These are phyloP conservation scores for Somion occarium DNA, from an alignment of 1,284 basidiomycete genomes.

Conservation along the genomic window DNA sequence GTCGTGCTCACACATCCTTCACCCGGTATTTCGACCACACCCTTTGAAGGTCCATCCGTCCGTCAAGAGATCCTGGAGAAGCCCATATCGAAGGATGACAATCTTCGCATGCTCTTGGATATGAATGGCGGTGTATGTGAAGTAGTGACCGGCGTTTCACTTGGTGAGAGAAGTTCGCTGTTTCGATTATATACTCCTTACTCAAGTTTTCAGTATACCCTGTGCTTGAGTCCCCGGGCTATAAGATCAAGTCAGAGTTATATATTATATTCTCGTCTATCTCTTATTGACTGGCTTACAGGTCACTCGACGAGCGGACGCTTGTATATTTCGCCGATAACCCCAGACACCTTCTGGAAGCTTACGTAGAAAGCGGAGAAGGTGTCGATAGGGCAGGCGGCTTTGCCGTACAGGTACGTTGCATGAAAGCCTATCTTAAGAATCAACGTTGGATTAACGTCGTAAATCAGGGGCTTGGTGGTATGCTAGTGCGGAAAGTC, in stretches of 20 bases:
- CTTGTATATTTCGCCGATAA: conserved; percentile 80
- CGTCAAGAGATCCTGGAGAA: conserved; percentile 86
- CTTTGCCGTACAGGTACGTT: conserved; percentile 84
- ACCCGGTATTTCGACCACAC: conserved; percentile 47
- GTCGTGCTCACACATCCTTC: conserved; percentile 81
- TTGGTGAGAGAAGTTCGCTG: conserved; percentile 48
- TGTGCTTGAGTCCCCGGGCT: conserved; percentile 81
- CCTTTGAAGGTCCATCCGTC: conserved; percentile 40
- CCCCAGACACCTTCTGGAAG: conserved; percentile 59
- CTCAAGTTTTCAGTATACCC: conserved; percentile 63
- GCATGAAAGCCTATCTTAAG: not conserved
- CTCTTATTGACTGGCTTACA: conserved; percentile 24
- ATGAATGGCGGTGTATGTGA: conserved; percentile 84
- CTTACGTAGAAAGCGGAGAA: conserved; percentile 88
- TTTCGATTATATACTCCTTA: not conserved
- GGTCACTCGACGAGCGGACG: conserved; percentile 81
- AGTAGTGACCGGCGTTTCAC: conserved; percentile 84
- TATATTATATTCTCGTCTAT: not conserved
- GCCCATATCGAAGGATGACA: conserved; percentile 76
- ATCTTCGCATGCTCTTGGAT: conserved; percentile 84
- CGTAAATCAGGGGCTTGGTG: conserved; percentile 65
- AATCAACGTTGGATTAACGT: conserved; percentile 1
- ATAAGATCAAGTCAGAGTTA: conserved; percentile 64
- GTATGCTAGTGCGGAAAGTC: conserved; percentile 75
- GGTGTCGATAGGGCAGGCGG: conserved; percentile 91